Evolutionary conservation across 139 green algal species (phyloP).

Genomic region (Marvania coccoides): DNA sequence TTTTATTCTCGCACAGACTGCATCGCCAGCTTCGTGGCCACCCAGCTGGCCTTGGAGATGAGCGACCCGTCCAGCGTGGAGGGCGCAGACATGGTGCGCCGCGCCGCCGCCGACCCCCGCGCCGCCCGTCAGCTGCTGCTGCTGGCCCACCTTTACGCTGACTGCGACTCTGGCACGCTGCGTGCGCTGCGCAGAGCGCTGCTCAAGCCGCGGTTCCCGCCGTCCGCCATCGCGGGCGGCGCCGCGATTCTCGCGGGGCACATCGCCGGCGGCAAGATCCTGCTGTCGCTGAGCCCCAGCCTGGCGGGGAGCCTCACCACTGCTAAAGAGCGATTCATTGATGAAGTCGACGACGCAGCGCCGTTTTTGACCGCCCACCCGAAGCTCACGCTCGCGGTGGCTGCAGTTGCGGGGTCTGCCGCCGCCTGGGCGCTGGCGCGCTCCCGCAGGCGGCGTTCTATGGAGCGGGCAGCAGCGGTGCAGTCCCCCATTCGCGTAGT

Average conservation of each 20-base stretch:
- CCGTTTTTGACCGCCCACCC: constrained; percentile 33
- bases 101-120: constrained; percentile 27
- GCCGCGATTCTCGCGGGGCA: not conserved
- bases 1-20: no score
- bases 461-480: constrained; percentile 48
- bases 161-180: constrained; percentile 59
- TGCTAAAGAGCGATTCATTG: constrained; percentile 10
- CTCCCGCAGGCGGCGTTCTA: constrained; percentile 1
- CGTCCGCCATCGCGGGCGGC: constrained; percentile 1
- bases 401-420: constrained; percentile 3
- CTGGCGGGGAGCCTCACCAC: constrained; percentile 22
- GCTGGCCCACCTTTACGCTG: constrained; percentile 50
- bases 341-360: constrained; percentile 18
- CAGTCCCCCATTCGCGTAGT: constrained; percentile 52
- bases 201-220: constrained; percentile 35
- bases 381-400: constrained; percentile 10
- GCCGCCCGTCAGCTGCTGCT: constrained; percentile 71
- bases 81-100: constrained; percentile 47
- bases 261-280: not conserved
- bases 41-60: constrained; percentile 53
- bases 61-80: constrained; percentile 19
- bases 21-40: constrained; percentile 68
- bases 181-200: constrained; percentile 47
- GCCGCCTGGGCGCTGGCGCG: constrained; percentile 17
- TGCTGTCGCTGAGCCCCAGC: constrained; percentile 26